Base-by-base conservation (phyloP, 495 filamentous ascomycete genomes). In the Aspergillus sparsus region DNA sequence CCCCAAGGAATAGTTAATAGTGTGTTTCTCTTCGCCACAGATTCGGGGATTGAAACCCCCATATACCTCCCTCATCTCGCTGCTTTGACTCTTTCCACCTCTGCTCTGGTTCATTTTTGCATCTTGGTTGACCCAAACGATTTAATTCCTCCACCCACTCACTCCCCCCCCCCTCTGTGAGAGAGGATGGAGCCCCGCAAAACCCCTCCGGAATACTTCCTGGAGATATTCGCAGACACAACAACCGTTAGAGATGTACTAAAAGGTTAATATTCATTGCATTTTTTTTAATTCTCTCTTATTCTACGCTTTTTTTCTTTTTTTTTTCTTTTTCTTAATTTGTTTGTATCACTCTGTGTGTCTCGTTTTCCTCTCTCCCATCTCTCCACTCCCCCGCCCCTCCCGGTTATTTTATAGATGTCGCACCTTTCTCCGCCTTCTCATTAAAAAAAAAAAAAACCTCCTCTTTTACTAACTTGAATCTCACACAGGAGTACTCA, bases 241-340 rank as follows among this genome's bases (percentile, higher is more conserved):
- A 81, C 80, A 31, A 88, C 86, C 63, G 90, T 96, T 64, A 89
- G 89, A 69, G 94, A 98, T 73, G 86, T 98, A 18, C 83, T 98
- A 33, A 91, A 93, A 84, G 93, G 94, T 97, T 58, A 57, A 53
- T 61, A 57, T 15, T 47, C 6, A 7, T n/a, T 47, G n/a, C 18
- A 2, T 7, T 21, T 21, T 9, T 21, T 47, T 18, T 18, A 6
- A 4, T 16, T 16, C 15, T 46, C 13, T 18, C 7, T 15, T 15
- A 2, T 46, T 16, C 3, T n/a, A 16, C 44, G 1, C 21, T 27
- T 27, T 27, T 27, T 47, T 47, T 16, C 15, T 10, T 18, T 5
- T 16, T 10, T 21, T 21, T 47, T 21, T 10, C 44, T 11, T 41
- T 10, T 3, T 7, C 37, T n/a, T 41, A 41, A 41, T 41, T 41